Conservation (phyloP, 2,329 filamentous ascomycete genomes). For the Phialophora verrucosa region DNA sequence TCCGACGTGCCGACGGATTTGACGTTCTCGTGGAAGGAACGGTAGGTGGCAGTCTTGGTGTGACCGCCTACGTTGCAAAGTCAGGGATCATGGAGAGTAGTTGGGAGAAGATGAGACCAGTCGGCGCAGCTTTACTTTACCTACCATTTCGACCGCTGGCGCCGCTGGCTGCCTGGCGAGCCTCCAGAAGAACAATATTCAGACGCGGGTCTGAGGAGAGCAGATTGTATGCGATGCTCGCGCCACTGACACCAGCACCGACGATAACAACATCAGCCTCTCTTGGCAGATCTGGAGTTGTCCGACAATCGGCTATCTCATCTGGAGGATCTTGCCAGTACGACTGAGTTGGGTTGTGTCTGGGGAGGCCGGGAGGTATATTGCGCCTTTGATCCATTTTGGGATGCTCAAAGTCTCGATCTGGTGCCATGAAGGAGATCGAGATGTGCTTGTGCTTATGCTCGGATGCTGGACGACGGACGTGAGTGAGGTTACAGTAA, state of each 20-base stretch:
- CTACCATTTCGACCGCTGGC: slow-evolving; percentile 44
- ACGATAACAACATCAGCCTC: slow-evolving; percentile 46
- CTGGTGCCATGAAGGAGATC: slow-evolving; percentile 5
- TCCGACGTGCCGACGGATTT: slow-evolving; percentile 54
- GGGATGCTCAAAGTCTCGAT: slow-evolving; percentile 6
- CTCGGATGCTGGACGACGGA: not conserved
- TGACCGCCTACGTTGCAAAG: slow-evolving; percentile 48
- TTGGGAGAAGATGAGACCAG: not conserved
- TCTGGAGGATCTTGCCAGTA: slow-evolving; percentile 45
- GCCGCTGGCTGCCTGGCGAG: slow-evolving; percentile 46
- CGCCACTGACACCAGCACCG: slow-evolving; percentile 49
- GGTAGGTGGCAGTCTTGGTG: slow-evolving; percentile 58
- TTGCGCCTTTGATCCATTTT: slow-evolving; percentile 29
- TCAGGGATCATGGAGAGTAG: slow-evolving; percentile 1
- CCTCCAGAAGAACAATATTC: slow-evolving; percentile 50
- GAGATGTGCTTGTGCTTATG: not conserved
- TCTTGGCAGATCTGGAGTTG: slow-evolving; percentile 38
- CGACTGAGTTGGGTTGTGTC: slow-evolving; percentile 45
- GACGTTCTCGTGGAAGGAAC: slow-evolving; percentile 58
- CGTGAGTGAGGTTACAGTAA: not conserved
- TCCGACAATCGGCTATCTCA: slow-evolving; percentile 38
- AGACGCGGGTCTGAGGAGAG: slow-evolving; percentile 37
- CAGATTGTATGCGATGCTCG: slow-evolving; percentile 44
- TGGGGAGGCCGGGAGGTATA: slow-evolving; percentile 44
- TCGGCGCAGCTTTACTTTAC: slow-evolving; percentile 9